Conservation (phyloP, 108 stramenopile genomes). For the Chaetoceros muelleri region DNA sequence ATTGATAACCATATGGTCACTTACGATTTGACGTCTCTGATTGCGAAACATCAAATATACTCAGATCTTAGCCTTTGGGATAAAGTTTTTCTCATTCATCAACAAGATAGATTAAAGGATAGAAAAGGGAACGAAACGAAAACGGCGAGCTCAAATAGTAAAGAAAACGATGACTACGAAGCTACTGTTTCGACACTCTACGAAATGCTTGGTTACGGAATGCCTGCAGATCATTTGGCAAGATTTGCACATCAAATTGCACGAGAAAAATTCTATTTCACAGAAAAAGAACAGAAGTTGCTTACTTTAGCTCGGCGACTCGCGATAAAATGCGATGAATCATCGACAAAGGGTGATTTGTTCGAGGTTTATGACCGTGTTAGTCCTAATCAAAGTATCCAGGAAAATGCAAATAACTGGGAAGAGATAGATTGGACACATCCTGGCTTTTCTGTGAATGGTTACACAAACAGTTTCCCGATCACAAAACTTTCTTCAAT, state of each 20-base stretch:
- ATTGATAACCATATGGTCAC: conserved; percentile 4
- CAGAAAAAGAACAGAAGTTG: conserved; percentile 60
- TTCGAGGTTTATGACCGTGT: background rate
- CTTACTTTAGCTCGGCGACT: conserved; percentile 66
- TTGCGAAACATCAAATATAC: conserved; percentile 70
- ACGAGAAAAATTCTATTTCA: conserved; percentile 29
- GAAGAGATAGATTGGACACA: background rate
- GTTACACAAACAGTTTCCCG: conserved; percentile 49
- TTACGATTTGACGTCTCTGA: conserved; percentile 60
- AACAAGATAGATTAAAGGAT: conserved; percentile 35
- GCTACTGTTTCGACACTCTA: conserved; percentile 77
- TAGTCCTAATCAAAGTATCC: too few relatives aligned
- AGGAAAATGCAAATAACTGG: background rate
- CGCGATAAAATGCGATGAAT: conserved; percentile 45
- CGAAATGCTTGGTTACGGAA: conserved; percentile 82
- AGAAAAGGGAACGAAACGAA: conserved; percentile 24
- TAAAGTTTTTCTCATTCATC: conserved; percentile 47
- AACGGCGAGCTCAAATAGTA: background rate
- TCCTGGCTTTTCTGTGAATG: background rate
- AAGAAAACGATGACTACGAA: conserved; percentile 38
- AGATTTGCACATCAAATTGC: conserved; percentile 61
- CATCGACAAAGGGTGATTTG: background rate
- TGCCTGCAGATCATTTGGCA: conserved; percentile 70
- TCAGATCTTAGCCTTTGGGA: conserved; percentile 75
- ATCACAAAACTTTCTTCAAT: conserved; percentile 67